Conservation (phyloP, 2,329 filamentous ascomycete genomes). For the Berkeleyomyces rouxiae region DNA sequence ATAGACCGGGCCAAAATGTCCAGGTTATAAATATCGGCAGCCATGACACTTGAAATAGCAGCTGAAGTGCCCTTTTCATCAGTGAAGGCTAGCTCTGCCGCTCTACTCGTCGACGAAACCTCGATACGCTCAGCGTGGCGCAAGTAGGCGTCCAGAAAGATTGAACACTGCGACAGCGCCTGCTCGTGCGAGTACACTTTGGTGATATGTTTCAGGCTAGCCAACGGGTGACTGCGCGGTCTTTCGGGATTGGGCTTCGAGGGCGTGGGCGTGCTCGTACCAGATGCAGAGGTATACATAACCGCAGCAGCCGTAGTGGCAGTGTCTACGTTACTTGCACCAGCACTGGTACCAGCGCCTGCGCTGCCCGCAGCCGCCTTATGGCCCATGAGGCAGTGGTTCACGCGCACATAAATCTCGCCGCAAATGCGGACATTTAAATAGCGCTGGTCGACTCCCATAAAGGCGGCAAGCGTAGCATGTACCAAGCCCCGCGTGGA, state of each 20-base stretch:
- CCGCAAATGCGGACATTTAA: conserved; percentile 58
- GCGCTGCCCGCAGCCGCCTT: conserved; percentile 15
- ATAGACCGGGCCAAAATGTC: conserved; percentile 53
- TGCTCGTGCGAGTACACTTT: conserved; percentile 88
- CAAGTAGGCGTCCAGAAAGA: conserved; percentile 54
- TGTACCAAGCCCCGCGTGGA: conserved; percentile 87
- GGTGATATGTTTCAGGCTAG: conserved; percentile 43
- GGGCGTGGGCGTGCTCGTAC: conserved; percentile 33
- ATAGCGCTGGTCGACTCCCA: conserved; percentile 50
- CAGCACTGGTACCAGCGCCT: background rate
- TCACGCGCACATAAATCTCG: conserved; percentile 74
- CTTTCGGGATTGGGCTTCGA: conserved; percentile 28
- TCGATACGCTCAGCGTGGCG: conserved; percentile 66
- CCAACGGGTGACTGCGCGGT: conserved; percentile 31
- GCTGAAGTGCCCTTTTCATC: conserved; percentile 44
- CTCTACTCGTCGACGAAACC: conserved; percentile 69
- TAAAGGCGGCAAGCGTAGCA: conserved; percentile 76
- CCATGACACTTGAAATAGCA: conserved; percentile 62
- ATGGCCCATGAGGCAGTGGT: conserved; percentile 66
- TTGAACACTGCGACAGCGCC: conserved; percentile 79
- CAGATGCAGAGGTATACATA: conserved; percentile 23
- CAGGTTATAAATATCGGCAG: conserved; percentile 50
- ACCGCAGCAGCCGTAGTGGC: background rate
- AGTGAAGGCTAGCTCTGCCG: conserved; percentile 57
- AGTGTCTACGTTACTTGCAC: background rate